Evolutionary conservation across 257 asterid genomes (phyloP).

Genomic region (Mitragyna speciosa): DNA sequence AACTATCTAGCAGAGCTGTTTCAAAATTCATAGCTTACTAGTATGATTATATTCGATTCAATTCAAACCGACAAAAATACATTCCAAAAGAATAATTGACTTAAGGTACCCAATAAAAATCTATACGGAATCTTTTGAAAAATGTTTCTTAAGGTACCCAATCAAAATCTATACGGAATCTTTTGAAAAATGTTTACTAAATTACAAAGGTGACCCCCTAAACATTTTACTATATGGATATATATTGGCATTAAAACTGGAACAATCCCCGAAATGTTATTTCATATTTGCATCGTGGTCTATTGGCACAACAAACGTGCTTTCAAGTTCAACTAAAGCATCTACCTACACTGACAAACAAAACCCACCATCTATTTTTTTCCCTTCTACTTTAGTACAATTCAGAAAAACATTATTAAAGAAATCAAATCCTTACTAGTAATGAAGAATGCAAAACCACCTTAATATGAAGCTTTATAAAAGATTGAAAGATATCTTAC

Average conservation of each 20-base stretch:
- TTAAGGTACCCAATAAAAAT: not conserved
- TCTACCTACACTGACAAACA: not conserved
- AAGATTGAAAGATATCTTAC: not conserved
- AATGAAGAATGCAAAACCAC: not conserved
- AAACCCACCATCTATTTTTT: not conserved
- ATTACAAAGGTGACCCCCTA: too few relatives aligned
- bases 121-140: not conserved
- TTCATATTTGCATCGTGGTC: not conserved
- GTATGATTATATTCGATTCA: not conserved
- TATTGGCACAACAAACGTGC: not conserved
- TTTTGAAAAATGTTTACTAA: too few relatives aligned
- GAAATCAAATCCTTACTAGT: too few relatives aligned
- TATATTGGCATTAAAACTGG: not conserved
- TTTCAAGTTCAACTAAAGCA: not conserved
- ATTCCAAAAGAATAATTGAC: too few relatives aligned
- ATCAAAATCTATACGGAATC: too few relatives aligned
- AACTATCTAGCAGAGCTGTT: too few relatives aligned
- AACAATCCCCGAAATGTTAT: not conserved
- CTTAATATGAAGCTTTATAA: not conserved
- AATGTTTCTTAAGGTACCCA: too few relatives aligned
- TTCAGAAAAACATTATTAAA: too few relatives aligned
- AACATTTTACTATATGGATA: too few relatives aligned
- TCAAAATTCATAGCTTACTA: not conserved
- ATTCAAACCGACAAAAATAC: not conserved
- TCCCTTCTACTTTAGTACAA: not conserved